Conservation (phyloP, 2,329 filamentous ascomycete species). For the Ploettnerulaceae sp. region DNA sequence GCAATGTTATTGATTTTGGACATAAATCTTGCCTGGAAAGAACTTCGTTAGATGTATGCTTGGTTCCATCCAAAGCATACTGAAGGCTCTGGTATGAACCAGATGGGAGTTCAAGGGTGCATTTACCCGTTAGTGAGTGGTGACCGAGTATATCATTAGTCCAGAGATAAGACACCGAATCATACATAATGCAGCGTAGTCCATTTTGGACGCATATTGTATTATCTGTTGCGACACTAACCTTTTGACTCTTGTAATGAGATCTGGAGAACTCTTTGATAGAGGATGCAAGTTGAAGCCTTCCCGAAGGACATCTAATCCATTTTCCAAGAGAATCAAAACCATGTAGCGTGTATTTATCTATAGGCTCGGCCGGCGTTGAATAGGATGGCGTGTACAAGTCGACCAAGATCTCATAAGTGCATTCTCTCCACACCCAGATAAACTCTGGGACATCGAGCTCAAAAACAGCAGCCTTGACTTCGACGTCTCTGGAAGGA, state of each 20-base stretch:
- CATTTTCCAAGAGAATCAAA: conserved; percentile 10
- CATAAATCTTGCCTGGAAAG: conserved; percentile 45
- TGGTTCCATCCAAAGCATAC: conserved; percentile 20
- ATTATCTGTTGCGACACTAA: conserved; percentile 29
- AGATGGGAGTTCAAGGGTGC: conserved; percentile 39
- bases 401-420: conserved; percentile 38
- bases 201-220: conserved; percentile 45
- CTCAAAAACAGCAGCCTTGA: conserved; percentile 49
- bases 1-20: conserved; percentile 52
- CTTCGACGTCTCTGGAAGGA: conserved; percentile 30
- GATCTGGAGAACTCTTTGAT: conserved; percentile 25
- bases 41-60: conserved; percentile 44
- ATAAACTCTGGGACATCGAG: conserved; percentile 40
- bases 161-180: conserved; percentile 26
- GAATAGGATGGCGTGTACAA: conserved; percentile 33
- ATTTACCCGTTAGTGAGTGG: conserved; percentile 31
- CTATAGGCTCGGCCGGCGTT: conserved; percentile 1
- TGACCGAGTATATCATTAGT: conserved; percentile 13
- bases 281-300: conserved; percentile 19
- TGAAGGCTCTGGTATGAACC: conserved; percentile 25
- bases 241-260: conserved; percentile 31
- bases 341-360: conserved; percentile 5
- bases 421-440: conserved; percentile 46
- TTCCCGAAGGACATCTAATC: background rate
- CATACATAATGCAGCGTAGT: conserved; percentile 38